Base-by-base conservation (phyloP, 495 filamentous ascomycete species). In the Xylaria castorea region DNA sequence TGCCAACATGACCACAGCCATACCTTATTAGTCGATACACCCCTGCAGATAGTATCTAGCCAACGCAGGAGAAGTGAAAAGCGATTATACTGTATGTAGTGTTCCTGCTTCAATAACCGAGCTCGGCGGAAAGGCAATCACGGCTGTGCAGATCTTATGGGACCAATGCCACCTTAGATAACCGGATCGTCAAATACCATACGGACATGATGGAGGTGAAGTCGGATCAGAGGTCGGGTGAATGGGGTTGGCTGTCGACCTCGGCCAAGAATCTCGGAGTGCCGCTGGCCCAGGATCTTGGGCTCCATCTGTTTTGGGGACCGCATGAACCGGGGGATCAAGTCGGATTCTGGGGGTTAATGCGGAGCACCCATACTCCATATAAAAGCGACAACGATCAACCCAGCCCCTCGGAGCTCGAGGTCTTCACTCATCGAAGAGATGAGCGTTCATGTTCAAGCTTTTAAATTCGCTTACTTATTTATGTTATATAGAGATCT, bases 181-280 rank as follows among this genome's bases (percentile, higher is more conserved):
- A 25, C 38, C 38, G 14, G 1, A 50, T 65, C 27, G 6, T 6
- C 40, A 46, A 34, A 36, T 50, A 48, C 25, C 16, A 48, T n/a
- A 22, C 25, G 22, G 25, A 30, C 22, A n/a, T n/a, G 27, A 53
- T 7, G 14, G 64, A 51, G 44, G 30, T 27, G 32, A 66, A 25
- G 30, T 50, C 22, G 27, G 44, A 18, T 66, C 27, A 50, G 40
- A 40, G 38, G 32, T 68, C 66, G 66, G 66, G 36, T 68, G 66
- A 68, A 68, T 55, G 66, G 65, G 36, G 22, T 57, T 57, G 34
- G 66, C 32, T 36, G 66, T n/a, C 18, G 57, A 68, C 66, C 66
- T 68, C 66, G 66, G 66, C 66, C 46, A 40, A 25, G 34, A 30
- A 46, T 5, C 20, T n/a, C 42, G 46, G 44, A 16, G 30, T 40